A percentile compares a stretch with the other conserved stretches of the same genome.
Conservation (phyloP, 2,329 filamentous ascomycete genomes). For the Stachybotrys chartarum region DNA sequence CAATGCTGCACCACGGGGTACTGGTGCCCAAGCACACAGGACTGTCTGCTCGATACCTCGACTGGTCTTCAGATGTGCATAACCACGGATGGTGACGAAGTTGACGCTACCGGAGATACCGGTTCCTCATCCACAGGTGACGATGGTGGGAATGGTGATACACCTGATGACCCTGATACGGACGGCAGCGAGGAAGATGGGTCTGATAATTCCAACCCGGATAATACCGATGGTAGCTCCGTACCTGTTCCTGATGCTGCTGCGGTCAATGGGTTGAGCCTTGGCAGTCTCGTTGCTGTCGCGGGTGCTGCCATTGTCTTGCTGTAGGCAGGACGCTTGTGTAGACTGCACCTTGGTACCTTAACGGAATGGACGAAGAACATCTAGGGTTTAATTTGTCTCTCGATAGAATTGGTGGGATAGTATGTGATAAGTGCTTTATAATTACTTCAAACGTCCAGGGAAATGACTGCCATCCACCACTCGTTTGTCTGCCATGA, state of each 20-base stretch:
- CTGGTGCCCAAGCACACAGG: neutral
- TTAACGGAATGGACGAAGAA: no score
- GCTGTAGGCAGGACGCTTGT: neutral
- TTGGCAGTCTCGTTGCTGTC: neutral
- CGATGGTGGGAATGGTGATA: neutral
- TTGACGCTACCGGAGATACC: neutral
- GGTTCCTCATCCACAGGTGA: neutral
- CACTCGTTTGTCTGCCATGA: no score
- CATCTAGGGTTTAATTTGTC: no score
- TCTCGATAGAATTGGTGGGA: no score
- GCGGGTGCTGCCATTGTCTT: neutral
- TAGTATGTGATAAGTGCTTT: no score
- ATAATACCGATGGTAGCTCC: neutral
- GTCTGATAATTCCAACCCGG: no score
- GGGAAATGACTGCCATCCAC: no score
- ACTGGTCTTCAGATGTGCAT: neutral
- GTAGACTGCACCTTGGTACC: no score
- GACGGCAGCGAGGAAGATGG: neutral
- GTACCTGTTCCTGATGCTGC: neutral
- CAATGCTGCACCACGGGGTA: neutral
- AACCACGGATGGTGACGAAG: neutral
- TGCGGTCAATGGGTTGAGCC: neutral
- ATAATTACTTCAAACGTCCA: no score
- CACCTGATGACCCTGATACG: neutral
- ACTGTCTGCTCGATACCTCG: neutral